These are phyloP conservation scores for Pseudogymnoascus sp. DNA, from an alignment of 2,329 filamentous ascomycete species.

Conservation along the genomic window DNA sequence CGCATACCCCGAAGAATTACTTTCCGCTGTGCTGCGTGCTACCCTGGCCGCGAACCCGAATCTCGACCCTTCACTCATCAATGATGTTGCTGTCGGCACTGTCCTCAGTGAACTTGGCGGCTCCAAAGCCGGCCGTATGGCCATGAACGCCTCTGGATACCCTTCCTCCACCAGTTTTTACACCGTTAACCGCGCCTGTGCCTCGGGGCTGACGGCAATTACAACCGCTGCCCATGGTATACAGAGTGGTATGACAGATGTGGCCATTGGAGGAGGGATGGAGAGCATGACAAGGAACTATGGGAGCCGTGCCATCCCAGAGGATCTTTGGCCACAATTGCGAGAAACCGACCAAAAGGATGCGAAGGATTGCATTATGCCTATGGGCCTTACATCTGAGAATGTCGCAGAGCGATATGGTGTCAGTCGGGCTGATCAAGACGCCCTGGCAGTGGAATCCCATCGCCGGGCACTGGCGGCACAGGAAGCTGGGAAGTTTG, in stretches of 20 bases:
- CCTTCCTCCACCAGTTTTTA: conserved; percentile 65
- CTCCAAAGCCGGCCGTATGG: conserved; percentile 84
- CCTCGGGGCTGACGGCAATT: conserved; percentile 68
- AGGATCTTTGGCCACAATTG: conserved; percentile 67
- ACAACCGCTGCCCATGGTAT: conserved; percentile 67
- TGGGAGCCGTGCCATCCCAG: conserved; percentile 73
- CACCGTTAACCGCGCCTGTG: conserved; percentile 84
- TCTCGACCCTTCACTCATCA: conserved; percentile 58
- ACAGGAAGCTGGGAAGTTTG: conserved; percentile 60
- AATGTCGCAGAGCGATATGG: conserved; percentile 75
- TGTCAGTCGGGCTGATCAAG: conserved; percentile 67
- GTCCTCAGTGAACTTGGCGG: conserved; percentile 88
- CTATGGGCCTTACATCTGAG: conserved; percentile 84
- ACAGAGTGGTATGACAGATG: conserved; percentile 59
- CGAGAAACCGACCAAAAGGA: conserved; percentile 55
- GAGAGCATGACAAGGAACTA: conserved; percentile 96
- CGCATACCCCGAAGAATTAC: conserved; percentile 83
- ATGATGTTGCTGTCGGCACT: conserved; percentile 80
- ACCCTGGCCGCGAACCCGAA: conserved; percentile 65
- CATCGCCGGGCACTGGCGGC: conserved; percentile 67
- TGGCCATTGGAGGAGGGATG: conserved; percentile 80
- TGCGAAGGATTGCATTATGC: conserved; percentile 81
- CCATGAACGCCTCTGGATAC: conserved; percentile 74
- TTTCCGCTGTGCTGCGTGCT: conserved; percentile 56
- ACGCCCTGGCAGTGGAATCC: conserved; percentile 67